Evolutionary conservation across 2,329 filamentous ascomycete species (phyloP).

Genomic region (Exophiala alcalophila): DNA sequence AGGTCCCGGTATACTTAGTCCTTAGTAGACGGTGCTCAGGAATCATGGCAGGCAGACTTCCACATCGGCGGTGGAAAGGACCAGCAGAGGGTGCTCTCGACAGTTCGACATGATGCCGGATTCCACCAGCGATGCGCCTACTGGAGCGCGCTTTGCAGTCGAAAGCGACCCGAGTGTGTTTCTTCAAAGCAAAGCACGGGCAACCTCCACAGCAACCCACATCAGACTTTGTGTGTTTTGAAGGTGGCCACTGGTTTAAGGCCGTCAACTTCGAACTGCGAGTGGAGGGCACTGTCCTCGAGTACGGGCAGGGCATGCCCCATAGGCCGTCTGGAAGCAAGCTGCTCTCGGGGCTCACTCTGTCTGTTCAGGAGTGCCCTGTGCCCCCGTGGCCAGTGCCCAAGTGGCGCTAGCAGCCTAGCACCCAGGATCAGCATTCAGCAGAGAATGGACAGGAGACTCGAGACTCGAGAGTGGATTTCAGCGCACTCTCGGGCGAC

Average conservation of each 20-base stretch:
- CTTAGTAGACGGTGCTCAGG: too few relatives aligned
- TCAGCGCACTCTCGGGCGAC: background rate
- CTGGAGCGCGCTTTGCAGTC: conserved; percentile 18
- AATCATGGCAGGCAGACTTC: too few relatives aligned
- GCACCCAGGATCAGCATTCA: background rate
- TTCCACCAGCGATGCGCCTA: conserved; percentile 16
- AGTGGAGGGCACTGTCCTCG: too few relatives aligned
- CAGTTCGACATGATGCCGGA: conserved; percentile 4
- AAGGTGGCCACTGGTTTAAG: background rate
- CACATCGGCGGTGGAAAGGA: too few relatives aligned
- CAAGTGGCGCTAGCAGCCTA: too few relatives aligned
- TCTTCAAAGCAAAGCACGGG: background rate
- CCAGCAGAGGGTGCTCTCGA: conserved; percentile 8
- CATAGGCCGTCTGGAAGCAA: too few relatives aligned
- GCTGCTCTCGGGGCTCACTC: too few relatives aligned
- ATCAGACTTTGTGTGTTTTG: conserved; percentile 12
- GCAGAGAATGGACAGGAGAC: too few relatives aligned
- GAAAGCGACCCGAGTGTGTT: conserved; percentile 4
- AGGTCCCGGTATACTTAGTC: background rate
- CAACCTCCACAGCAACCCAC: conserved; percentile 4
- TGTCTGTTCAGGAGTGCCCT: too few relatives aligned
- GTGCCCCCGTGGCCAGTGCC: too few relatives aligned
- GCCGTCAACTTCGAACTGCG: background rate
- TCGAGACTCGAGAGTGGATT: too few relatives aligned
- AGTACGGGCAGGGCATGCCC: too few relatives aligned